Evolutionary conservation across 2,329 filamentous ascomycete species (phyloP).

Genomic region (Fusarium sp.): DNA sequence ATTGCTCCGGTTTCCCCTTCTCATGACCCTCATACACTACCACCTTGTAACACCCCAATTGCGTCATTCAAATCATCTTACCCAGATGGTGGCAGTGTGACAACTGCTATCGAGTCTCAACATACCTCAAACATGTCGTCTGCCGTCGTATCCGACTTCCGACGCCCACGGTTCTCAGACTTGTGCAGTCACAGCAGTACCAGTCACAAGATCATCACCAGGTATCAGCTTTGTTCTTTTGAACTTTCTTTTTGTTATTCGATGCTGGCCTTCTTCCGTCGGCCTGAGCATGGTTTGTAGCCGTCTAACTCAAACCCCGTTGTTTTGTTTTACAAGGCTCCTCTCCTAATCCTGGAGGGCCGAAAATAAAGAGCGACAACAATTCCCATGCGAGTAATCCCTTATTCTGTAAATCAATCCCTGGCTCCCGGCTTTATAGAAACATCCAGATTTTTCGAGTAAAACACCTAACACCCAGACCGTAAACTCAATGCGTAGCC

Average conservation of each 20-base stretch:
- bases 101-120: no score
- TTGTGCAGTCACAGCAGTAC: not conserved
- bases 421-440: constrained; percentile 24
- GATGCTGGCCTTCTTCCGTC: not conserved
- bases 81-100: not conserved
- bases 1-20: constrained; percentile 7
- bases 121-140: not conserved
- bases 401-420: constrained; percentile 19
- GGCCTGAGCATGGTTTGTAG: not conserved
- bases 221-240: not conserved
- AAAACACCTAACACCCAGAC: constrained; percentile 30
- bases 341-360: not conserved
- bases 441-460: constrained; percentile 27
- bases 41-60: not conserved
- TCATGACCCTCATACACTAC: not conserved
- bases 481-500: constrained; percentile 13
- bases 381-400: not conserved
- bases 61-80: not conserved
- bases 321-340: constrained; percentile 10
- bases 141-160: not conserved
- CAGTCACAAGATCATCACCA: not conserved
- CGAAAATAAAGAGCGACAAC: constrained; percentile 8
- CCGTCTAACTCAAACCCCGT: not conserved
- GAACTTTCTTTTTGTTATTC: not conserved
- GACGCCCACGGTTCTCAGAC: not conserved